Percentiles rank a stretch among this genome's conserved stretches.
phyloP scores from a whole-genome alignment of 805 yeast genomes.

The Metschnikowia lachancei region DNA sequence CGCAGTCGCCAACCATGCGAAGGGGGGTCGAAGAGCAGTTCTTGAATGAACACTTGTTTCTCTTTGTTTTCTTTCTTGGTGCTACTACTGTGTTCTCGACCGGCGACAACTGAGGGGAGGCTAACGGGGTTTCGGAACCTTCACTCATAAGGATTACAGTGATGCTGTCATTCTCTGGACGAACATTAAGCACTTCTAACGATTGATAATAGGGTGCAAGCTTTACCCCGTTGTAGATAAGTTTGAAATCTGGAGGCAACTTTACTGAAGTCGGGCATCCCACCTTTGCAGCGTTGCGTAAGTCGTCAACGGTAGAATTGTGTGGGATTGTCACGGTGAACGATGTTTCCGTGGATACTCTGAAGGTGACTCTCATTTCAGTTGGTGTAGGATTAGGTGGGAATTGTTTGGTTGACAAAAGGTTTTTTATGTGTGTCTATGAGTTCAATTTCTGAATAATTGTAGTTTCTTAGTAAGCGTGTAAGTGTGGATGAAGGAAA shows the following conservation, averaged over 20 bases:
- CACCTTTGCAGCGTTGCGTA: constrained; percentile 46
- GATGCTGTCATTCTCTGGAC: constrained; percentile 16
- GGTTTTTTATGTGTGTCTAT: too few species aligned
- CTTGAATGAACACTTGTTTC: constrained; percentile 49
- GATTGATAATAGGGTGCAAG: constrained; percentile 29
- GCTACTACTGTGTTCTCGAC: constrained; percentile 14
- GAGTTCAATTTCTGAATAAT: too few species aligned
- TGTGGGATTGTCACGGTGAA: constrained; percentile 50
- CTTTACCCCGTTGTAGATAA: constrained; percentile 40
- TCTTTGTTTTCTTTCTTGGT: constrained; percentile 34
- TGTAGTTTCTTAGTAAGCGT: neutral
- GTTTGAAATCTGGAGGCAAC: constrained; percentile 39
- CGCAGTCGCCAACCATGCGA: constrained; percentile 77
- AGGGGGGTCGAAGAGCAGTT: constrained; percentile 64
- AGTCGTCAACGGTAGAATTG: constrained; percentile 51
- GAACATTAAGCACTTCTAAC: constrained; percentile 22
- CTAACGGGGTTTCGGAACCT: constrained; percentile 25
- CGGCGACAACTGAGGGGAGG: constrained; percentile 21
- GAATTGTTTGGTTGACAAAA: too few species aligned
- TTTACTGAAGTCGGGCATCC: constrained; percentile 30
- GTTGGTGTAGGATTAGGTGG: too few species aligned
- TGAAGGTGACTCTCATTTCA: constrained; percentile 49
- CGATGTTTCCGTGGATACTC: constrained; percentile 44
- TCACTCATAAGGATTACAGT: constrained; percentile 29
- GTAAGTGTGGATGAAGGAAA: neutral